Percentiles rank a stretch among this genome's conserved stretches.
These are phyloP conservation scores for Phytophthora nicotianae DNA, from an alignment of 352 stramenopile genomes.

Conservation along the genomic window DNA sequence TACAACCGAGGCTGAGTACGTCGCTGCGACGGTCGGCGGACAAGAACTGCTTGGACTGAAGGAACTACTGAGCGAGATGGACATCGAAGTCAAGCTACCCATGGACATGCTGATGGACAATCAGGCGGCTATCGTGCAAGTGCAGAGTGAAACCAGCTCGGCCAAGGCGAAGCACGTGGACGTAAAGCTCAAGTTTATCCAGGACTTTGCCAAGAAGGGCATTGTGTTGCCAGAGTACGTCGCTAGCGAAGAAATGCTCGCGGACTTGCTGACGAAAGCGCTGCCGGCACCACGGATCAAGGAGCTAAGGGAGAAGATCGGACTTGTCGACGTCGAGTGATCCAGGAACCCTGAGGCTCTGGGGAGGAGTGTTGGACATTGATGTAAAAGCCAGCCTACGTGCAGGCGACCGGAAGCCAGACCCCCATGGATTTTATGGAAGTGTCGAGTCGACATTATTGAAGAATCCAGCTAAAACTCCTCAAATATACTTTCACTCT, in stretches of 20 bases:
- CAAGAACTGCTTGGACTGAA: background rate
- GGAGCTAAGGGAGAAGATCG: no score
- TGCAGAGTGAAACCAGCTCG: background rate
- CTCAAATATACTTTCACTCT: no score
- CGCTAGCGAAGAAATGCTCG: background rate
- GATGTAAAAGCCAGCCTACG: no score
- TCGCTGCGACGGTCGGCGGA: background rate
- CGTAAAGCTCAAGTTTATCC: constrained; percentile 3
- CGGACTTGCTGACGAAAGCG: background rate
- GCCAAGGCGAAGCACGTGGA: background rate
- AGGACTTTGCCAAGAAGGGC: background rate
- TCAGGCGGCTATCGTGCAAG: background rate
- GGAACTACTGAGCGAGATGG: background rate
- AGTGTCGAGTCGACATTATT: no score
- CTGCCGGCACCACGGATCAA: no score
- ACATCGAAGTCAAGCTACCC: background rate
- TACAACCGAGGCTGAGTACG: background rate
- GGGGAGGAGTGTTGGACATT: no score
- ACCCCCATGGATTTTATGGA: no score
- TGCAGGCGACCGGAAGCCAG: no score
- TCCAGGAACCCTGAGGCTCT: no score
- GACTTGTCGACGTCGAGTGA: no score
- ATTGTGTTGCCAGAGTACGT: background rate
- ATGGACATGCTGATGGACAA: constrained; percentile 2
- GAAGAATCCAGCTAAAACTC: no score